Percentiles rank a stretch among this genome's conserved stretches.
Evolutionary conservation across 2,329 filamentous ascomycete species (phyloP).

Genomic region (Aureobasidium sp.): DNA sequence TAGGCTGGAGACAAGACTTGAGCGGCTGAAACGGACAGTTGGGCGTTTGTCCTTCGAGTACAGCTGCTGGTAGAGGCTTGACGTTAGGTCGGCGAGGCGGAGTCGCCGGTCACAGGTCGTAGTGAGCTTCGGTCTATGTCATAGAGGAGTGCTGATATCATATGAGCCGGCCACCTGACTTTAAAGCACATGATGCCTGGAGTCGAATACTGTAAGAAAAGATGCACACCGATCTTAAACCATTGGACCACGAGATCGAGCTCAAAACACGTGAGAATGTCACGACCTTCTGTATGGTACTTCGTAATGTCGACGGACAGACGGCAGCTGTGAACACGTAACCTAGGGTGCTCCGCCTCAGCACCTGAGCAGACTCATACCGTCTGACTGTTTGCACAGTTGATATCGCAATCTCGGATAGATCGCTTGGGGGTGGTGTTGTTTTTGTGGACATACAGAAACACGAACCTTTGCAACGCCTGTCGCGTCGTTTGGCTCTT

Average conservation of each 20-base stretch:
- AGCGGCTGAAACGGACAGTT: slow-evolving; percentile 7
- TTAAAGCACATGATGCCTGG: no score
- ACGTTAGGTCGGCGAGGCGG: not conserved
- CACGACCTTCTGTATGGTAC: not conserved
- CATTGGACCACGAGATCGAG: not conserved
- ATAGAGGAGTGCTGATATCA: not conserved
- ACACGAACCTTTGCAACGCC: slow-evolving; percentile 2
- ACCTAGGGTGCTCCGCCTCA: not conserved
- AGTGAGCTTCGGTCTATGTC: not conserved
- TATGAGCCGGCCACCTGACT: not conserved
- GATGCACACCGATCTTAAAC: not conserved
- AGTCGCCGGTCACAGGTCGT: not conserved
- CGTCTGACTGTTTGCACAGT: slow-evolving; percentile 8
- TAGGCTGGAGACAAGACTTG: slow-evolving; percentile 3
- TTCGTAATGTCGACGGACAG: not conserved
- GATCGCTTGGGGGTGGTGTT: not conserved
- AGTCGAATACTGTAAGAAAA: not conserved
- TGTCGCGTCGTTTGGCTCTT: slow-evolving; percentile 1
- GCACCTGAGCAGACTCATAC: not conserved
- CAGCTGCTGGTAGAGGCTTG: not conserved
- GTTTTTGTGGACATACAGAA: slow-evolving; percentile 3
- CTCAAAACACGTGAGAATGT: not conserved
- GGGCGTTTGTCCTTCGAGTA: not conserved
- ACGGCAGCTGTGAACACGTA: not conserved
- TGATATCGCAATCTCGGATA: slow-evolving; percentile 10